Percentiles rank a stretch among this genome's conserved stretches.
Evolutionary conservation across 495 filamentous ascomycete genomes (phyloP).

Genomic region (Tetracladium marchalianum): DNA sequence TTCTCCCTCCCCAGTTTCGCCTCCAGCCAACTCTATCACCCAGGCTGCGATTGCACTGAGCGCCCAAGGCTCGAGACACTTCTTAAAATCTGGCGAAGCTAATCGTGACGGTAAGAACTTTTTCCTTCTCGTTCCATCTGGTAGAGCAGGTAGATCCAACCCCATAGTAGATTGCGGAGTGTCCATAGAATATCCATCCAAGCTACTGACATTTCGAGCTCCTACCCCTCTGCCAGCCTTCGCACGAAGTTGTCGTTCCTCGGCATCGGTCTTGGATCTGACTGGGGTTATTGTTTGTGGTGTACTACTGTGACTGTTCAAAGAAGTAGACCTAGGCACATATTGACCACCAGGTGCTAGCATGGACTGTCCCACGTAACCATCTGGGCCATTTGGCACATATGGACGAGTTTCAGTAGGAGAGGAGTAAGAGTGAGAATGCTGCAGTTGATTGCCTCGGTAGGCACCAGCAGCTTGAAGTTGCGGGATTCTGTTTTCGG

Average conservation of each 20-base stretch:
- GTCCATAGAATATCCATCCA: slow-evolving; percentile 41
- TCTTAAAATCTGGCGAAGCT: slow-evolving; percentile 71
- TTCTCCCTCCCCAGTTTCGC: slow-evolving; percentile 48
- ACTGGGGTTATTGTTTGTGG: slow-evolving; percentile 73
- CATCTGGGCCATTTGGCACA: slow-evolving; percentile 32
- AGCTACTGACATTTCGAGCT: slow-evolving; percentile 44
- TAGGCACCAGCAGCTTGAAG: slow-evolving; percentile 50
- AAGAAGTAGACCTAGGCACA: slow-evolving; percentile 79
- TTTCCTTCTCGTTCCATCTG: slow-evolving; percentile 51
- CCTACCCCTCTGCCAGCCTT: slow-evolving; percentile 20
- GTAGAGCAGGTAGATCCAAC: slow-evolving; percentile 63
- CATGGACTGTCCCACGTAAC: slow-evolving; percentile 31
- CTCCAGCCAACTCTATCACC: slow-evolving; percentile 82
- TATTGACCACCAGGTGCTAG: slow-evolving; percentile 29
- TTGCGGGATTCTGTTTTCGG: slow-evolving; percentile 34
- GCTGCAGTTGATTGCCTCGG: slow-evolving; percentile 27
- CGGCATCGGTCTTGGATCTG: slow-evolving; percentile 91
- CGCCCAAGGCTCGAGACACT: slow-evolving; percentile 86
- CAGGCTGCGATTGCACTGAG: slow-evolving; percentile 79
- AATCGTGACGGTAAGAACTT: slow-evolving; percentile 86
- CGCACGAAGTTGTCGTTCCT: slow-evolving; percentile 41
- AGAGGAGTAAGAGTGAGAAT: slow-evolving; percentile 17
- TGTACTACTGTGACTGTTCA: slow-evolving; percentile 70
- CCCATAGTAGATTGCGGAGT: slow-evolving; percentile 43
- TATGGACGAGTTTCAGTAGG: slow-evolving; percentile 25